Conservation (phyloP, 371 early-diverging fungal species). For the Lichtheimia corymbifera region DNA sequence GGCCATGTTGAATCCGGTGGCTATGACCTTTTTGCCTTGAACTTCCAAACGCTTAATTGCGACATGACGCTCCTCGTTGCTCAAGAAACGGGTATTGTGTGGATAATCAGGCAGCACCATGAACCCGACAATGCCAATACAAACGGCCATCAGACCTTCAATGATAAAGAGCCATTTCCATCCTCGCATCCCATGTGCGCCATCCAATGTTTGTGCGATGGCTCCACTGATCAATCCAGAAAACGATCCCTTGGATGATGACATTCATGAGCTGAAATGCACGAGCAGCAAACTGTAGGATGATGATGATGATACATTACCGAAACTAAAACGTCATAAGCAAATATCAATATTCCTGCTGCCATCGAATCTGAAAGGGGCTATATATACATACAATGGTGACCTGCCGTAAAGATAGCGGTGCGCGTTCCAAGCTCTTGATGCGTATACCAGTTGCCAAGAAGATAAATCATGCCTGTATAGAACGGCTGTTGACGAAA, state of each 20-base stretch:
- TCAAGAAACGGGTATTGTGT: conserved; percentile 49
- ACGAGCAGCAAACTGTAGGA: no score
- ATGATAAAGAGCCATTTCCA: conserved; percentile 68
- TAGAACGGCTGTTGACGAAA: conserved; percentile 52
- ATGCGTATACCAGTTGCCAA: conserved; percentile 80
- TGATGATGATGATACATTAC: no score
- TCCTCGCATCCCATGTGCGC: conserved; percentile 46
- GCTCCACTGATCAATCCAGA: conserved; percentile 39
- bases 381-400: conserved; percentile 33
- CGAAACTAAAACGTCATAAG: no score
- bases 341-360: no score
- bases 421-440: conserved; percentile 73
- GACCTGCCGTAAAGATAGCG: conserved; percentile 66
- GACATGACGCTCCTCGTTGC: conserved; percentile 47
- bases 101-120: conserved; percentile 65
- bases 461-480: conserved; percentile 72
- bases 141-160: conserved; percentile 53
- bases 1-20: conserved; percentile 18
- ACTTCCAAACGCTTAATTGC: conserved; percentile 51
- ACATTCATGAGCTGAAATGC: not conserved
- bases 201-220: conserved; percentile 36
- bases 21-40: conserved; percentile 27
- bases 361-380: no score
- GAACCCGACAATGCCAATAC: conserved; percentile 40
- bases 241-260: conserved; percentile 13